Conservation (phyloP, 768 basidiomycete genomes). For the Coprinopsis marcescibilis region DNA sequence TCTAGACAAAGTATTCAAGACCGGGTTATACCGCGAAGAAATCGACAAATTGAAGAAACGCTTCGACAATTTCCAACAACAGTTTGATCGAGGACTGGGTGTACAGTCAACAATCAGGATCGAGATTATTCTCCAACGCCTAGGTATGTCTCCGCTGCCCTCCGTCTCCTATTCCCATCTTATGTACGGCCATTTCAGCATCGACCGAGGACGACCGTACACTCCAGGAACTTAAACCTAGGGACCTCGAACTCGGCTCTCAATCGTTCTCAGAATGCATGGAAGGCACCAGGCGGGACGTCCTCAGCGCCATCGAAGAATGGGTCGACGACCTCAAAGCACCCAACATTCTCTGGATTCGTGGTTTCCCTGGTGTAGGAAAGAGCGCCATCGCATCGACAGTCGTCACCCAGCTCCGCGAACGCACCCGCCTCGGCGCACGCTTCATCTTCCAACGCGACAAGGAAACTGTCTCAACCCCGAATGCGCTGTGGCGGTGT, state of each 20-base stretch:
- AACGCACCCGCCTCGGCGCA: conserved; percentile 9
- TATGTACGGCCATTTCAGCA: neutral
- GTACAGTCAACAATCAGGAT: conserved; percentile 16
- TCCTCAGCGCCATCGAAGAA: conserved; percentile 8
- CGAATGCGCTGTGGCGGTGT: conserved; percentile 15
- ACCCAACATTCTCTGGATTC: conserved; percentile 18
- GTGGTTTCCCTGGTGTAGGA: conserved; percentile 19
- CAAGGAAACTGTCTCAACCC: conserved; percentile 8
- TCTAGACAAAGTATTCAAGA: conserved; percentile 11
- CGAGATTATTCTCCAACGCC: conserved; percentile 12
- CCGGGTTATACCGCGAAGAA: conserved; percentile 11
- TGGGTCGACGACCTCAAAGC: conserved; percentile 14
- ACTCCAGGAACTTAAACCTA: conserved; percentile 13
- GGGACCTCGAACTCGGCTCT: conserved; percentile 3
- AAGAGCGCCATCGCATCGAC: conserved; percentile 19
- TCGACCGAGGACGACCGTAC: conserved; percentile 12
- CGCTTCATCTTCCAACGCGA: conserved; percentile 15
- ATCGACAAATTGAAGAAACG: conserved; percentile 15
- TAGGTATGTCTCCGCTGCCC: conserved; percentile 9
- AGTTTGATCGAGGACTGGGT: conserved; percentile 20
- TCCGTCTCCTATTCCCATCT: too few relatives aligned
- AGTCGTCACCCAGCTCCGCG: conserved; percentile 6
- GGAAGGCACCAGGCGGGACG: conserved; percentile 11
- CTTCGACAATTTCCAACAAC: conserved; percentile 16
- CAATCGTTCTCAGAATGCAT: conserved; percentile 9